phyloP scores from a whole-genome alignment of 1,139 yeast genomes.

The Pneumocystis wakefieldiae region DNA sequence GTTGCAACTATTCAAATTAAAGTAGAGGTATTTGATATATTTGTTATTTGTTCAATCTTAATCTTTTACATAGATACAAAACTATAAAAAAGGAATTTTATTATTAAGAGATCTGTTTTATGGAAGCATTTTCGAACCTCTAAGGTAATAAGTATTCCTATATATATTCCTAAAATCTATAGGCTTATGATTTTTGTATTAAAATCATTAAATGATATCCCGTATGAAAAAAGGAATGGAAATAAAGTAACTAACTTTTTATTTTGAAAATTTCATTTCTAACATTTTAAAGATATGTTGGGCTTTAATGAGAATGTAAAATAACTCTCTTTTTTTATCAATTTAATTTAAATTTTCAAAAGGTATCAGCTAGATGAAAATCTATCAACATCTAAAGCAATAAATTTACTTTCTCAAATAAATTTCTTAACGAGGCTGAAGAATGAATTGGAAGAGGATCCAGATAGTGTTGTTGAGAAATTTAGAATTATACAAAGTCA shows the following conservation, averaged over 20 bases:
- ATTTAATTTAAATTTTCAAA: conserved; percentile 23
- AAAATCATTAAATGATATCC: conserved; percentile 55
- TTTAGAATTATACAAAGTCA: conserved; percentile 43
- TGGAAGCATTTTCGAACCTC: conserved; percentile 53
- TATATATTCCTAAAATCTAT: neutral
- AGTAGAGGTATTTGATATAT: conserved; percentile 31
- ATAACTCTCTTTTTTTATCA: neutral
- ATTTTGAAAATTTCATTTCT: neutral
- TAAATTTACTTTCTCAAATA: conserved; percentile 54
- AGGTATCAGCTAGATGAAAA: conserved; percentile 30
- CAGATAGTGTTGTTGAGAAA: conserved; percentile 33
- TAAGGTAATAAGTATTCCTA: conserved; percentile 26
- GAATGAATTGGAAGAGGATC: conserved; percentile 36
- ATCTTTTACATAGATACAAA: conserved; percentile 16
- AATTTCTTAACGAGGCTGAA: conserved; percentile 37
- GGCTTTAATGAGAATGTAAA: neutral
- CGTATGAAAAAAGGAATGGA: conserved; percentile 73
- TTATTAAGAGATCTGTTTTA: conserved; percentile 62
- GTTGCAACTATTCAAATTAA: conserved; percentile 42
- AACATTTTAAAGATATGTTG: neutral
- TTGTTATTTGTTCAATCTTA: neutral
- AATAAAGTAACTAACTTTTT: conserved; percentile 53
- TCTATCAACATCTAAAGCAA: conserved; percentile 50
- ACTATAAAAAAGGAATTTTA: conserved; percentile 52
- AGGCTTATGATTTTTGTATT: conserved; percentile 50